Base-by-base conservation (phyloP, 768 basidiomycete species). In the Lactifluus piperatus region DNA sequence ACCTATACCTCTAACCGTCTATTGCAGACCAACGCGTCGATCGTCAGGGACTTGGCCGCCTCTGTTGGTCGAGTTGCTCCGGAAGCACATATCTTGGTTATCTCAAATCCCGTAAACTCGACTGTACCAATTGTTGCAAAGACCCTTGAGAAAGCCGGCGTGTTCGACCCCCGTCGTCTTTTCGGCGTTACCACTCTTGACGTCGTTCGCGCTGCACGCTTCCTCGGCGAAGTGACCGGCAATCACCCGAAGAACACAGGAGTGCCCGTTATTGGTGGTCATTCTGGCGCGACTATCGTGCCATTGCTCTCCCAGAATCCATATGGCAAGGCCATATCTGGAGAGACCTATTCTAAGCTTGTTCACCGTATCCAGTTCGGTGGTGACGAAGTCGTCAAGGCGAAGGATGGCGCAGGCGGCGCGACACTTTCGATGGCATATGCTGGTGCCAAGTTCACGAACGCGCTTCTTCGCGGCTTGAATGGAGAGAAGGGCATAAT, bases 161-260 rank as follows among this genome's bases (percentile, higher is more conserved):
- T 90, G 60, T 97, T 88, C 76, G 84, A 99, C 78, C 91, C 93
- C 56, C 76, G 77, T 60, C 88, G 81, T 66, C 72, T 98, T 68
- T 98, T 97, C 72, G 97, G 95, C 81, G 88, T 99, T 63, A 97
- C 95, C 70, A 93, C 94, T 69, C 91, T 99, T 70, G 95, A 99
- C 69, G 93, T 99, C 67, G 94, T 98, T 73, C 92, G 95, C 66
- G 84, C 95, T 36, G 84, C 91, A 46, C 91, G 91, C 60, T 98
- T 98, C 84, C 81, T 93, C 57, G 80, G 83, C 22, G 80, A 81
- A 54, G 73, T 95, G 68, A 72, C 83, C 57, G 82, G 83, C 43
- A 75, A 81, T 62, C 72, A 82, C 60, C 91, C 92, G 52, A 64
- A 73, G 32, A 79, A 91, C 60, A 81, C 86, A 46, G 71, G 76